These are phyloP conservation scores for Solanum medicagineum DNA, from an alignment of 257 asterid genomes.

Conservation along the genomic window DNA sequence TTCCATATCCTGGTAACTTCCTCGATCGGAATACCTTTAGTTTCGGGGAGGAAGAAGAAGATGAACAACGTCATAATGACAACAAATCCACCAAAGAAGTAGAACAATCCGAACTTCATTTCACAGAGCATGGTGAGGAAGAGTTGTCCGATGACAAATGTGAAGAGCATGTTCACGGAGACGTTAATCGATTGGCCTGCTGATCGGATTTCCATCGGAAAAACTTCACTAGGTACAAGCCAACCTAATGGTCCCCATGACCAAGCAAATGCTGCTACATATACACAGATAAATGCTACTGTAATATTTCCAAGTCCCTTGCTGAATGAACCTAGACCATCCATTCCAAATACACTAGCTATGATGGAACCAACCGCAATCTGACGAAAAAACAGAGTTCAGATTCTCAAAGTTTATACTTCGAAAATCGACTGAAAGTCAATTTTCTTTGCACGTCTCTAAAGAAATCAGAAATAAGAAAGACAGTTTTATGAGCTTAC, in stretches of 20 bases:
- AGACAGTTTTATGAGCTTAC: too few relatives aligned
- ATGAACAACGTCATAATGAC: slow-evolving; percentile 40
- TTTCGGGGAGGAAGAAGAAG: slow-evolving; percentile 61
- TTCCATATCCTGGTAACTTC: slow-evolving; percentile 66
- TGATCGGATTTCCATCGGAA: slow-evolving; percentile 68
- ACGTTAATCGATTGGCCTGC: slow-evolving; percentile 70
- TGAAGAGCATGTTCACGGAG: slow-evolving; percentile 64
- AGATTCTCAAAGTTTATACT: not conserved
- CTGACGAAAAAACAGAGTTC: not conserved
- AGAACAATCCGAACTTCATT: slow-evolving; percentile 61
- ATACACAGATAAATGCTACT: slow-evolving; percentile 57
- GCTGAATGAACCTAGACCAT: slow-evolving; percentile 39
- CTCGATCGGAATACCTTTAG: slow-evolving; percentile 69
- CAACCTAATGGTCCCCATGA: slow-evolving; percentile 94
- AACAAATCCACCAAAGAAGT: slow-evolving; percentile 55
- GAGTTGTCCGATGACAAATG: slow-evolving; percentile 46
- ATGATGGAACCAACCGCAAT: slow-evolving; percentile 38
- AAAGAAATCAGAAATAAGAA: not conserved
- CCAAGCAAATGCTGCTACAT: slow-evolving; percentile 73
- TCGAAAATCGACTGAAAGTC: too few relatives aligned
- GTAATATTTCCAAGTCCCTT: slow-evolving; percentile 54
- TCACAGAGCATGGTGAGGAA: slow-evolving; percentile 64
- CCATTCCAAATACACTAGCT: slow-evolving; percentile 46
- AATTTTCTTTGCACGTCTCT: not conserved
- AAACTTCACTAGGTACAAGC: slow-evolving; percentile 77